These are phyloP conservation scores for Fusarium sp. DNA, from an alignment of 2,329 filamentous ascomycete species.

Conservation along the genomic window DNA sequence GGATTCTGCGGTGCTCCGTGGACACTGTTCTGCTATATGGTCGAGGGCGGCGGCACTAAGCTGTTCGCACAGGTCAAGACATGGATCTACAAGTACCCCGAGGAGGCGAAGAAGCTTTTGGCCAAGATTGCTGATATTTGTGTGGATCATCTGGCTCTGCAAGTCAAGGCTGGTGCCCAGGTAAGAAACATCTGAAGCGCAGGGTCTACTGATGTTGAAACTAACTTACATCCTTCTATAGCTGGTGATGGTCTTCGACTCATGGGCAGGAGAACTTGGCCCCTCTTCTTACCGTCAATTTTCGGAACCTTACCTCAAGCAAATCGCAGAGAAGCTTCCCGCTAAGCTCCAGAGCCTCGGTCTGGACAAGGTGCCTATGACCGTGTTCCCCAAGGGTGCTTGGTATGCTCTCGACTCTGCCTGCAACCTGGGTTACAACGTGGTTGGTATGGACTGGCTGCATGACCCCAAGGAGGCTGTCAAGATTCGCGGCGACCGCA, in stretches of 20 bases:
- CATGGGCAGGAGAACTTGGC: conserved; percentile 95
- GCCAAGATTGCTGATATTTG: conserved; percentile 95
- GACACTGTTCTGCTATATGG: conserved; percentile 99
- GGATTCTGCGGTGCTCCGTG: conserved; percentile 98
- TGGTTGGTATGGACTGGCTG: conserved; percentile 95
- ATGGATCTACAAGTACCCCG: conserved; percentile 92
- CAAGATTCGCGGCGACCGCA: conserved; percentile 79
- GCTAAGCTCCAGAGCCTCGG: conserved; percentile 78
- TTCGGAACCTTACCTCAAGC: conserved; percentile 84
- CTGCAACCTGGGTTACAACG: conserved; percentile 90
- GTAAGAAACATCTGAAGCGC: conserved; percentile 55
- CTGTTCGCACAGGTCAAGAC: conserved; percentile 94
- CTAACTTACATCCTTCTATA: conserved; percentile 49
- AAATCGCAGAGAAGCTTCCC: conserved; percentile 87
- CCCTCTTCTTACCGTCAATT: conserved; percentile 87
- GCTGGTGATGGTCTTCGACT: conserved; percentile 97
- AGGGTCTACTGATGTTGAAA: not conserved
- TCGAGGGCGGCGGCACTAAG: conserved; percentile 96
- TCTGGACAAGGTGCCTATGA: conserved; percentile 90
- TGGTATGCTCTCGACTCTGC: conserved; percentile 93
- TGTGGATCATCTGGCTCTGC: conserved; percentile 91
- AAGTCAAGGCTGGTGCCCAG: conserved; percentile 94
- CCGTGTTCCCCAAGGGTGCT: conserved; percentile 96
- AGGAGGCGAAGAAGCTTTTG: conserved; percentile 83
- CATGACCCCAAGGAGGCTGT: conserved; percentile 89